Evolutionary conservation across 306 rosid species (phyloP), one percentile per base, ranked within the genome.

Genomic region (Fagus crenata): DNA sequence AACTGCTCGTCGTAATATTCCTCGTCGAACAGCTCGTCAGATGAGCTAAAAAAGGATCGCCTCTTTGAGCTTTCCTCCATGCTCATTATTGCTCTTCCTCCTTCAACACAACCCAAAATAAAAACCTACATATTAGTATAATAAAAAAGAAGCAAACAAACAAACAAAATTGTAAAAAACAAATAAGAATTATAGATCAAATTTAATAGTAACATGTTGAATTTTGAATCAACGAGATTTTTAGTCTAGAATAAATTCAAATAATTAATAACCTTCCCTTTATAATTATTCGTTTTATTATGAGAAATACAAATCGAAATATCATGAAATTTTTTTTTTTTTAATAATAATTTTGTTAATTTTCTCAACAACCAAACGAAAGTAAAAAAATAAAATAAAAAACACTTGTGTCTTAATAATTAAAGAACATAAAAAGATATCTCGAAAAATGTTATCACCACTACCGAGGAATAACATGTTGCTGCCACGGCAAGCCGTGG

Each of bases 1-100:
- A 80, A 73, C 89, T 92, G 99, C 67, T 90, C 96, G 73, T 92
- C 97, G 80, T 88, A 92, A 69, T 89, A 92, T 77, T 95, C 99
- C 61, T 95, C 97, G 40, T 92, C 97, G 75, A 71, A 90, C 72
- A 95, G 81, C 33, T 95, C 97, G 31, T 90, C 97, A 7, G 90
- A 89, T 3, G 92, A 90, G 91, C 90, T 87, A 82, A 92, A 95
- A 77, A 90, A 89, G 32, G 93, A 84, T 75, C 93, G 86, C 87
- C 86, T 87, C 88, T 87, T 90, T 4, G 96, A 89, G 81, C 83
- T 84, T 78, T 92, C 96, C 71, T 95, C 97, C 87, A 85, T 79
- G 85, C 92, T 84, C 86, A 86, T 85, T 85, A 89, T 78, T 72
- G 94, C 79, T 75, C 91, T 86, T 76, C 91, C 84, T 80, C 86